Conservation (phyloP, 2,329 filamentous ascomycete species). For the Cytospora piceae region DNA sequence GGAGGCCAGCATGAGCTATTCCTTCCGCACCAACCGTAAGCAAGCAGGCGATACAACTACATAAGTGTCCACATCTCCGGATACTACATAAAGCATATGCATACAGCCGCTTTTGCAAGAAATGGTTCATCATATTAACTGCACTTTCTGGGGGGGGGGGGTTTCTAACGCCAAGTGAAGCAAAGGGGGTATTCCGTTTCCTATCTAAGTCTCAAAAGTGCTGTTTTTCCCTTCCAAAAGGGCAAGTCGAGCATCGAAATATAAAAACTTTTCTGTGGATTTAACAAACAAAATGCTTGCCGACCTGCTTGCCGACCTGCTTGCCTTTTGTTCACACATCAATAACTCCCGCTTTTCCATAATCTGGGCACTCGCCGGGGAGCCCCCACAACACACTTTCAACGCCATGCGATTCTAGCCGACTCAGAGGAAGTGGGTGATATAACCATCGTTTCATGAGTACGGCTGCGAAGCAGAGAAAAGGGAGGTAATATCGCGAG, state of each 20-base stretch:
- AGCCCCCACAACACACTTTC: not conserved
- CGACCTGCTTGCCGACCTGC: not conserved
- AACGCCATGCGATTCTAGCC: not conserved
- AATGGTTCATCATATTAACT: not conserved
- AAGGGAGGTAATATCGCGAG: not conserved
- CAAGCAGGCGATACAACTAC: too few relatives aligned
- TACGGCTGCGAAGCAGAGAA: not conserved
- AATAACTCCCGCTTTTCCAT: conserved; percentile 3
- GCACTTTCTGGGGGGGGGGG: not conserved
- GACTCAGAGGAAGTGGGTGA: not conserved
- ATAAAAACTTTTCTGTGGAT: not conserved
- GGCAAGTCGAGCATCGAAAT: not conserved
- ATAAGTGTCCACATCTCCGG: too few relatives aligned
- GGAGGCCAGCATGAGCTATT: too few relatives aligned
- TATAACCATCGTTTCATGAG: not conserved
- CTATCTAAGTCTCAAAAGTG: not conserved
- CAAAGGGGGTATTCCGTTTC: not conserved
- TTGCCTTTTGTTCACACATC: not conserved
- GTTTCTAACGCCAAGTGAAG: conserved; percentile 3
- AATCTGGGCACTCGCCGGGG: not conserved
- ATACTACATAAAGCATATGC: not conserved
- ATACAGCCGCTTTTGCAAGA: not conserved
- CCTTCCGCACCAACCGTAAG: too few relatives aligned
- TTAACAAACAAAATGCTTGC: not conserved
- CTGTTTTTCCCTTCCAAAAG: not conserved